Conservation (phyloP, 495 filamentous ascomycete species). For the Podospora comata region DNA sequence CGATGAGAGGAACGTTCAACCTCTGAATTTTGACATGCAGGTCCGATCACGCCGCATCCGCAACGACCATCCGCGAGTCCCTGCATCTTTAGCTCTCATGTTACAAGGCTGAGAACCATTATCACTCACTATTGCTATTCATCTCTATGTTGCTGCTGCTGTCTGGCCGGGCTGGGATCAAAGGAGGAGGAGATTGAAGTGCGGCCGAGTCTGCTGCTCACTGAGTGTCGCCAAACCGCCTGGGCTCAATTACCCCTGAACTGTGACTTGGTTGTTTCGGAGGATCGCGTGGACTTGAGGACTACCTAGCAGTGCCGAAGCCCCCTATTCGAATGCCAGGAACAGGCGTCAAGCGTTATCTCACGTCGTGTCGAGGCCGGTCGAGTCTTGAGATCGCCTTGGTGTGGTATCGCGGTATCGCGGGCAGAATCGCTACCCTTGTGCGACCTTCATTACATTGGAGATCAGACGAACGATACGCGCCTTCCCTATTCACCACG, state of each 20-base stretch:
- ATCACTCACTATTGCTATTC: background rate
- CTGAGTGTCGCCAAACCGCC: background rate
- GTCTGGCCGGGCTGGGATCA: conserved; percentile 13
- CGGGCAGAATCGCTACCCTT: background rate
- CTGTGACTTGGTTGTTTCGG: background rate
- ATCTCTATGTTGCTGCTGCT: conserved; percentile 23
- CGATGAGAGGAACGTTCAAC: conserved; percentile 10
- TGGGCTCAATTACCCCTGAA: background rate
- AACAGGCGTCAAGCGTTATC: background rate
- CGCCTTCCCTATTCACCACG: background rate
- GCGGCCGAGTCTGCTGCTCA: conserved; percentile 13
- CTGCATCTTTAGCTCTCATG: conserved; percentile 1
- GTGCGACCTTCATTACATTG: background rate
- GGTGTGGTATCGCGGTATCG: background rate
- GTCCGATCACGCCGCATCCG: conserved; percentile 6
- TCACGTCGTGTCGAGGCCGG: background rate
- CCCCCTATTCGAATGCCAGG: background rate
- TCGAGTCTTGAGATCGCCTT: background rate
- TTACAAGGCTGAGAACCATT: conserved; percentile 1
- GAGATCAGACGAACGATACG: background rate
- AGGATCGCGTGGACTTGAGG: background rate
- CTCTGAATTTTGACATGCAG: conserved; percentile 14
- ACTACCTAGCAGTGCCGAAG: background rate
- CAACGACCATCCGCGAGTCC: background rate
- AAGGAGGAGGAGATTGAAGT: conserved; percentile 26